phyloP scores from a whole-genome alignment of 306 rosid genomes.

The Prunus fruticosa region DNA sequence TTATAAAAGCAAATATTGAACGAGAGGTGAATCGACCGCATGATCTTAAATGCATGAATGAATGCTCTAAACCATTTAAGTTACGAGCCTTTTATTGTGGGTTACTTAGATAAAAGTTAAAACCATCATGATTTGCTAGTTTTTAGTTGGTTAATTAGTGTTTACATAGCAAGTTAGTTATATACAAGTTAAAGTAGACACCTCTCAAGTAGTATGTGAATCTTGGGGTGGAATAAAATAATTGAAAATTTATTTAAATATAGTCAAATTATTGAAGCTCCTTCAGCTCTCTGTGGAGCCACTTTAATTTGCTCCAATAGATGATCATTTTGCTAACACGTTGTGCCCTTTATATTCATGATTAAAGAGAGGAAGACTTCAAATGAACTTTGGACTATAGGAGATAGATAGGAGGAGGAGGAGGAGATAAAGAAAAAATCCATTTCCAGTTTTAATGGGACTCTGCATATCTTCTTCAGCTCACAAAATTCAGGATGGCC shows the following conservation, averaged over 20 bases:
- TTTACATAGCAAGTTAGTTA: background rate
- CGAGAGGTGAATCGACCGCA: background rate
- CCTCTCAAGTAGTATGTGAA: constrained; percentile 1
- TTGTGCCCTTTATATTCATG: constrained; percentile 18
- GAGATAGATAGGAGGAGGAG: background rate
- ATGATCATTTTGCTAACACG: constrained; percentile 8
- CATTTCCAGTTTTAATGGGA: constrained; percentile 47
- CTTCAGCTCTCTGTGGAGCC: constrained; percentile 24
- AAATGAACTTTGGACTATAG: background rate
- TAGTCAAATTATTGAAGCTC: constrained; percentile 23
- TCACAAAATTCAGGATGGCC: constrained; percentile 39
- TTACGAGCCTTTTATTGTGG: background rate
- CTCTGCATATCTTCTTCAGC: constrained; percentile 59
- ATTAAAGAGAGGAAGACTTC: background rate
- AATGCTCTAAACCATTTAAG: background rate
- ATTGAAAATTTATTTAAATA: constrained; percentile 27
- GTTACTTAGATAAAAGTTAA: background rate
- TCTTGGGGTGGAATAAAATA: constrained; percentile 24
- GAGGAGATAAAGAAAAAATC: too few species aligned
- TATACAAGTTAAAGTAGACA: background rate
- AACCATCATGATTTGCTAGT: background rate
- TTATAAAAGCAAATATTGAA: too few species aligned
- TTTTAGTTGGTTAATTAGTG: background rate
- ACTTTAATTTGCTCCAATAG: background rate
- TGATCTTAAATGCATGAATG: background rate